Evolutionary conservation across 169 alveolate species (phyloP).

Genomic region (Plasmodium relictum): DNA sequence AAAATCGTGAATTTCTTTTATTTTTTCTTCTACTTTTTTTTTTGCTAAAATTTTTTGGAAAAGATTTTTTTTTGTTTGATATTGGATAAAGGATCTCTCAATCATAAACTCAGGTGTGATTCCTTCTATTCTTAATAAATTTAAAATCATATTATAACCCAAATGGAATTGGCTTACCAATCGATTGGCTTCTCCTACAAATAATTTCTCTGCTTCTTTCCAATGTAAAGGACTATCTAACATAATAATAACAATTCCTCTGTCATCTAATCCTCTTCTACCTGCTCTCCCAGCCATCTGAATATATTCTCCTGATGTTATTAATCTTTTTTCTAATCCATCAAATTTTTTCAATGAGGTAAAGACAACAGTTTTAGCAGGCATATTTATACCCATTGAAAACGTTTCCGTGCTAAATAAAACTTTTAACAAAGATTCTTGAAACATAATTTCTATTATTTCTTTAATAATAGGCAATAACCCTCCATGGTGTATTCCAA

Average conservation of each 20-base stretch:
- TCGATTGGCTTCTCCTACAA: constrained; percentile 94
- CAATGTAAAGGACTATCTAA: constrained; percentile 93
- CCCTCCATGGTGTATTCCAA: constrained; percentile 99
- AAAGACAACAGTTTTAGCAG: constrained; percentile 98
- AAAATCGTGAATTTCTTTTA: constrained; percentile 48
- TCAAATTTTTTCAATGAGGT: constrained; percentile 96
- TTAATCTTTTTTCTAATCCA: constrained; percentile 93
- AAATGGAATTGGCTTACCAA: constrained; percentile 95
- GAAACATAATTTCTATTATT: constrained; percentile 97
- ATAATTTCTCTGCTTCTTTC: constrained; percentile 94
- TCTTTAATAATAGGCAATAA: constrained; percentile 97
- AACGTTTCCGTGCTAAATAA: constrained; percentile 98
- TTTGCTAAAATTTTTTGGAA: constrained; percentile 84
- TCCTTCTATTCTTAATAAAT: constrained; percentile 97
- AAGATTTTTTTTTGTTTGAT: constrained; percentile 92
- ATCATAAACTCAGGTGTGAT: constrained; percentile 96
- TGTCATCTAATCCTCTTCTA: constrained; percentile 97
- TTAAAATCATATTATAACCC: constrained; percentile 97
- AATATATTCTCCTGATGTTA: constrained; percentile 97
- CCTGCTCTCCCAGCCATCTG: constrained; percentile 98
- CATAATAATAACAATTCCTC: constrained; percentile 97
- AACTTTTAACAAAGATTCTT: constrained; percentile 95
- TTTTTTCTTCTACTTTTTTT: constrained; percentile 85
- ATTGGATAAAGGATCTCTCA: constrained; percentile 96
- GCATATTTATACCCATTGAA: constrained; percentile 99